phyloP scores from a whole-genome alignment of 768 basidiomycete species.

The Mycena galopus region DNA sequence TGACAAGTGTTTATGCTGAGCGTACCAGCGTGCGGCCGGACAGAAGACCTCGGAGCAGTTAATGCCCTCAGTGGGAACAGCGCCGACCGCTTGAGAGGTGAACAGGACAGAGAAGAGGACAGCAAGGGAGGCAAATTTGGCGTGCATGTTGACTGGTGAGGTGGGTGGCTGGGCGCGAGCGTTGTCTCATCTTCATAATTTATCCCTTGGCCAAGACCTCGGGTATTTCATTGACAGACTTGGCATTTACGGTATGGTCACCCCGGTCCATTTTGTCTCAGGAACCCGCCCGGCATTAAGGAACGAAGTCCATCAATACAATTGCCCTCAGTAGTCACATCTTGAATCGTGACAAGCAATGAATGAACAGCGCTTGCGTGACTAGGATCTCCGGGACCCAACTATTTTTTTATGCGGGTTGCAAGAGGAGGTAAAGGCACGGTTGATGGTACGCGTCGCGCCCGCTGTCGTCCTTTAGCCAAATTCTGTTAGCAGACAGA shows the following conservation, averaged over 20 bases:
- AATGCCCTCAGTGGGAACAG: constrained; percentile 20
- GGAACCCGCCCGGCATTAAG: constrained; percentile 28
- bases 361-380: constrained; percentile 17
- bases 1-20: constrained; percentile 19
- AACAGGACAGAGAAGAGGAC: constrained; percentile 26
- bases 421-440: constrained; percentile 11
- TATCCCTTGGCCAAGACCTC: constrained; percentile 8
- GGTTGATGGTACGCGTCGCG: constrained; percentile 8
- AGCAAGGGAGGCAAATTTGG: constrained; percentile 23
- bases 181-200: constrained; percentile 22
- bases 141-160: constrained; percentile 22
- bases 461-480: constrained; percentile 18
- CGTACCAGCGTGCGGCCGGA: constrained; percentile 21
- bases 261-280: constrained; percentile 19
- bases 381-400: constrained; percentile 11
- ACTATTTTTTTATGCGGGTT: constrained; percentile 16
- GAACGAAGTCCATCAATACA: constrained; percentile 20
- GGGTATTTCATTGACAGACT: constrained; percentile 20
- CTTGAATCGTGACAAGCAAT: constrained; percentile 4
- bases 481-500: too few relatives aligned
- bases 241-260: constrained; percentile 24
- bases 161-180: constrained; percentile 17
- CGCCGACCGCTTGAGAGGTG: constrained; percentile 22
- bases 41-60: constrained; percentile 24
- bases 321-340: constrained; percentile 6